Conservation (phyloP, 2,329 filamentous ascomycete genomes). For the Chaetomiaceae sp. region DNA sequence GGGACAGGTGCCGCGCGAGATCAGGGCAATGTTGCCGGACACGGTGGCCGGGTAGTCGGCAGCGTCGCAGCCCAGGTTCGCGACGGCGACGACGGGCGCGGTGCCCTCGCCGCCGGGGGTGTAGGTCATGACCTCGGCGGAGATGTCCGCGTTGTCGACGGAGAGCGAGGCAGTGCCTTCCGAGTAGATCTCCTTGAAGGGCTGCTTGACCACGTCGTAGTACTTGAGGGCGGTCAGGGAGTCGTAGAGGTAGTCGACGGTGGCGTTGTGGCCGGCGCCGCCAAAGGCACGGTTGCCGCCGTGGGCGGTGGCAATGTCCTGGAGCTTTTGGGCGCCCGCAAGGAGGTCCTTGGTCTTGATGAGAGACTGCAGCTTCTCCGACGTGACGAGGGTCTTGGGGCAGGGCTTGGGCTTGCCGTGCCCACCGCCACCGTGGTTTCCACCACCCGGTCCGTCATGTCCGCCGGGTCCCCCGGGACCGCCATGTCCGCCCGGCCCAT, state of each 20-base stretch:
- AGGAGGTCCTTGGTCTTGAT: conserved; percentile 39
- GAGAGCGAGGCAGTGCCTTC: conserved; percentile 28
- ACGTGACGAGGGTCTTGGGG: conserved; percentile 17
- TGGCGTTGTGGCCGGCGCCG: conserved; percentile 42
- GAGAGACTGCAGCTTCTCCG: conserved; percentile 21
- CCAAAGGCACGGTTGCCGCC: conserved; percentile 42
- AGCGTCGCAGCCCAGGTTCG: conserved; percentile 49
- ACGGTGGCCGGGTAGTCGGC: conserved; percentile 49
- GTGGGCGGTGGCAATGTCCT: conserved; percentile 40
- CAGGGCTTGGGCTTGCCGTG: not conserved
- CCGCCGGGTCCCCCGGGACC: not conserved
- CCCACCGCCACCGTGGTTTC: not conserved
- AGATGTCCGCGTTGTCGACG: conserved; percentile 29
- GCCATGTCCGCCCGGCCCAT: no score
- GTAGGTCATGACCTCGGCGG: conserved; percentile 40
- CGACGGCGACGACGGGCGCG: conserved; percentile 41
- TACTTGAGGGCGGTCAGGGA: conserved; percentile 36
- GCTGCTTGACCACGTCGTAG: conserved; percentile 42
- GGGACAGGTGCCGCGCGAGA: conserved; percentile 54
- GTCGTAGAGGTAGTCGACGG: conserved; percentile 41
- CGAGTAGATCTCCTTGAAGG: conserved; percentile 38
- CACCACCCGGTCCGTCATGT: not conserved
- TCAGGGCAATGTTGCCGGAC: conserved; percentile 53
- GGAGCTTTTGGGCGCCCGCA: conserved; percentile 40
- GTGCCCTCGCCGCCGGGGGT: conserved; percentile 43